Conservation (phyloP, 2,329 filamentous ascomycete genomes). For the Epichloe gansuensis region DNA sequence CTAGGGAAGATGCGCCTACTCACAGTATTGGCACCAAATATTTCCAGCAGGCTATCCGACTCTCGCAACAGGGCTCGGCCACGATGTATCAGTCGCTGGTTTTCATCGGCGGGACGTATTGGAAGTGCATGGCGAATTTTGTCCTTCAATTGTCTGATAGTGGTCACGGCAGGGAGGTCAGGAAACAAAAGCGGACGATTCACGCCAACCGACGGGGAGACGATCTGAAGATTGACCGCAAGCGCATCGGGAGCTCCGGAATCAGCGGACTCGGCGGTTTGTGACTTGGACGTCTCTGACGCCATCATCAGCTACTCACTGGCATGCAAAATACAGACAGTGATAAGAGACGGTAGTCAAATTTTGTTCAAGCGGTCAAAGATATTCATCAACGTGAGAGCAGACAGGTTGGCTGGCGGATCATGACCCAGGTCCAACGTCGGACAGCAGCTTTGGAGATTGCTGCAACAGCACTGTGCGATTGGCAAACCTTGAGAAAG, state of each 20-base stretch:
- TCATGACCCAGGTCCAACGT: background rate
- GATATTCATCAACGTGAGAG: background rate
- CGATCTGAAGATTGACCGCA: conserved; percentile 42
- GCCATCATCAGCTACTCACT: conserved; percentile 23
- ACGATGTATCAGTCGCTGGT: conserved; percentile 48
- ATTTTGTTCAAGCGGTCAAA: background rate
- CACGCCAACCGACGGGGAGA: conserved; percentile 46
- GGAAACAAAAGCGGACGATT: conserved; percentile 38
- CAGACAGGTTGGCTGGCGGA: background rate
- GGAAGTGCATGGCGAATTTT: conserved; percentile 41
- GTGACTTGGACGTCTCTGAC: conserved; percentile 21
- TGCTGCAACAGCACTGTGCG: background rate
- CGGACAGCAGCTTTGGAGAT: background rate
- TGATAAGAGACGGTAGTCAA: background rate
- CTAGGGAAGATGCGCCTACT: conserved; percentile 10
- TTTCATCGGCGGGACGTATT: conserved; percentile 38
- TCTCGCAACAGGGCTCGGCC: conserved; percentile 45
- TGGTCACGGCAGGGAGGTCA: conserved; percentile 35
- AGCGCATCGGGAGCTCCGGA: conserved; percentile 19
- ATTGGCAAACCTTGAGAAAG: no score
- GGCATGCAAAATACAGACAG: background rate
- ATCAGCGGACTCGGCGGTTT: conserved; percentile 12
- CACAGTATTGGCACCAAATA: conserved; percentile 45
- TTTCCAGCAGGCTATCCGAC: conserved; percentile 40
- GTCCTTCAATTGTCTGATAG: conserved; percentile 44